Percentiles rank a stretch among this genome's conserved stretches.
Conservation (phyloP, 1,284 basidiomycete species). For the Ustilago loliicola region DNA sequence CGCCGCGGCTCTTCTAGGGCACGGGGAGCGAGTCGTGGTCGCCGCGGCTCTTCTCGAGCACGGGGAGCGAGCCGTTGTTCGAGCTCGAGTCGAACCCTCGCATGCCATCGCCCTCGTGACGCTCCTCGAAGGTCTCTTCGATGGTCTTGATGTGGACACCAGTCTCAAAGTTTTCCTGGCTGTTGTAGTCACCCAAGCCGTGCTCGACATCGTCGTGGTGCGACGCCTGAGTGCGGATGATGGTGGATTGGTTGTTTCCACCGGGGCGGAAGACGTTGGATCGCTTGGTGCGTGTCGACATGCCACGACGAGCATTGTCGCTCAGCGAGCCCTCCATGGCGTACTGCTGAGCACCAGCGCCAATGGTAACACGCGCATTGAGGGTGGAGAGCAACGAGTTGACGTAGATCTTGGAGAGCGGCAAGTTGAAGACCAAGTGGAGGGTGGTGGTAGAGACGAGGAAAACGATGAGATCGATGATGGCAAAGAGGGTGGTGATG, state of each 20-base stretch:
- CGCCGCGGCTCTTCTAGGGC: no score
- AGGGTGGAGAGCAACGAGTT: conserved; percentile 67
- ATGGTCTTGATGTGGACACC: conserved; percentile 62
- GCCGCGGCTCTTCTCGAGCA: conserved; percentile 37
- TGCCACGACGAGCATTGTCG: conserved; percentile 44
- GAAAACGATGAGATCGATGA: conserved; percentile 63
- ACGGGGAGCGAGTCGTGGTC: conserved; percentile 43
- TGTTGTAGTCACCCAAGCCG: conserved; percentile 24
- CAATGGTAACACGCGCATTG: conserved; percentile 60
- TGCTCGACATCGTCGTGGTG: conserved; percentile 39
- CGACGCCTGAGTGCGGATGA: conserved; percentile 48
- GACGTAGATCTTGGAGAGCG: conserved; percentile 66
- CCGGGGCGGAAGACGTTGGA: conserved; percentile 48
- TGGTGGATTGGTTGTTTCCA: conserved; percentile 42
- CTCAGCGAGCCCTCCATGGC: conserved; percentile 53
- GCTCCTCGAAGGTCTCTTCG: conserved; percentile 61
- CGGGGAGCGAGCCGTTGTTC: conserved; percentile 49
- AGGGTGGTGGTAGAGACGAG: conserved; percentile 57
- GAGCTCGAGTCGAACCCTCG: conserved; percentile 44
- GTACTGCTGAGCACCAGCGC: conserved; percentile 33
- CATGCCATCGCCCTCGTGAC: conserved; percentile 42
- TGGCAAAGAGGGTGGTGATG: conserved; percentile 60
- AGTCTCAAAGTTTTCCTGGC: conserved; percentile 40
- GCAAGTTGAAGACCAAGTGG: conserved; percentile 66
- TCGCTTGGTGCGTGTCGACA: conserved; percentile 40